Base-by-base conservation (phyloP, 352 stramenopile species). In the Plasmopara viticola region DNA sequence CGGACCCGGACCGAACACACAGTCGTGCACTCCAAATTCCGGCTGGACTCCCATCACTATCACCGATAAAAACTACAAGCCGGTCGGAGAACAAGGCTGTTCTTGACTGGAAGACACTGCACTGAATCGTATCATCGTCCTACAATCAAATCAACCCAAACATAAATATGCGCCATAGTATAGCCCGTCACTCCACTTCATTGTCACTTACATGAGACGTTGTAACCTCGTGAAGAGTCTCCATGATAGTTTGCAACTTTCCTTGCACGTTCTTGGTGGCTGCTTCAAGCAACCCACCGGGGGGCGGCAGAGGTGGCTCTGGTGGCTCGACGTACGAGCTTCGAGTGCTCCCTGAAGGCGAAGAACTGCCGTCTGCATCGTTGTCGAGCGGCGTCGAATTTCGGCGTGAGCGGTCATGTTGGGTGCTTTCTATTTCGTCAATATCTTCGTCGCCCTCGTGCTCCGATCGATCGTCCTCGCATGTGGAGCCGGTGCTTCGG, bases 241-340 rank as follows among this genome's bases (percentile, higher is more conserved):
- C 71, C 58, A 82, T 79, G 18, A 87, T 60, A 17, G 79, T 74
- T 50, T 74, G 65, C 71, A 85, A 83, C 61, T 87, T 87, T 18
- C 66, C 71, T 57, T 87, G 76, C 42, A 87, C 76, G 44, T 87
- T 87, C 60, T 78, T 82, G 1, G 73, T 82, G 5, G 73, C 76
- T 12, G 76, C 74, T 53, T 87, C 76, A 4, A 83, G 44, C 2
- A 87, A 51, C 15, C 76, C 76, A 15, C 76, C 76, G 9, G 76
- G 71, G 42, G 72, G 75, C 17, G 72, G 65, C 6, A 76, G 60
- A 15, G 69, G 72, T 25, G 76, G 76, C 53, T 84, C 73, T 0
- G 76, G 76, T 1, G 76, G 76, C 51, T 87, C 76, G 13, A 82
- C 64, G 48, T 87, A 87, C 43, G 67, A 78, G 45, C 28, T 53